Base-by-base conservation (phyloP, 2,329 filamentous ascomycete genomes). In the Hypoxylon sp. region DNA sequence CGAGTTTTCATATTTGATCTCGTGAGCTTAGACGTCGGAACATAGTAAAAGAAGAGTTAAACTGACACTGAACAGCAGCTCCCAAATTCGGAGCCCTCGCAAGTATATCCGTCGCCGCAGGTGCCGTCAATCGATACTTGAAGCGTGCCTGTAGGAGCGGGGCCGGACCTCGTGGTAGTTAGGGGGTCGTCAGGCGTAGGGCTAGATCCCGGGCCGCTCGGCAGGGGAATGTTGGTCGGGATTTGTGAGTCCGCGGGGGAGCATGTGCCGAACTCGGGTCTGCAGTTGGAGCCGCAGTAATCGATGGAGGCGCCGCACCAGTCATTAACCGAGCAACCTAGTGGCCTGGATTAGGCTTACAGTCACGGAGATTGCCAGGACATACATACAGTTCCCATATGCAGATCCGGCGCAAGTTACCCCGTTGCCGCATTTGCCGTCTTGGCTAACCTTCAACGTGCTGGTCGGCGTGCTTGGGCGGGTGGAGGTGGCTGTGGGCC, bases 1-100 rank as follows among this genome's bases (percentile, higher is more conserved):
- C 12, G 53, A 53, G n/a, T 45, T 53, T 30, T 49, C 48, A 24
- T 59, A 51, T 65, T 65, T 50, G 55, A 45, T 57, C 9, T 59
- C 42, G 12, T 54, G 26, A 52, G 44, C 22, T 58, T 36, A 20
- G 28, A 52, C 33, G 28, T 49, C 33, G 36, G 14, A 32, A 9
- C 2, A 8, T 20, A 6, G 14, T 46, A 30, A 51, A 50, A 48
- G 30, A 12, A 54, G 38, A 62, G 16, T 33, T 48, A 58, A 22
- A 73, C 73, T 74, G 59, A 72, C 70, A 62, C 64, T 56, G 75
- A 77, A 60, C 75, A 77, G 45, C 75, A 76, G 45, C 72, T 73
- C 9, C 75, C 75, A 50, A 68, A 76, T 26, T 38, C 59, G 2
- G 75, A 76, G 24, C 75, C 75, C 18, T 71, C 59, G 51, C 75